Percentiles rank a stretch among this genome's conserved stretches.
Conservation (phyloP, 345 rosid genomes). For the Euphorbia pulcherrima region DNA sequence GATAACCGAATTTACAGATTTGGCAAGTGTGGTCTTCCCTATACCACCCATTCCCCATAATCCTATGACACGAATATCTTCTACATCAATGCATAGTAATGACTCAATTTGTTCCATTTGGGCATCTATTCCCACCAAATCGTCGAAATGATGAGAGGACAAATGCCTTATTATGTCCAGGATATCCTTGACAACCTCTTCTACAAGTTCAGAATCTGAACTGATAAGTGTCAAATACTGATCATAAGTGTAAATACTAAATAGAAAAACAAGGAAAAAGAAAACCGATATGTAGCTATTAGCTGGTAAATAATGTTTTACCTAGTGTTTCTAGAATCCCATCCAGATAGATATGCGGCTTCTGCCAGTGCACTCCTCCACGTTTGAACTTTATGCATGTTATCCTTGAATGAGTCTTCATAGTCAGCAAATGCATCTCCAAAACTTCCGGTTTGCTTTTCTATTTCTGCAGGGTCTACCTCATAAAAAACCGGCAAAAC, state of each 20-base stretch:
- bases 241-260: background rate
- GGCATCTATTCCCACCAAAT: background rate
- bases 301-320: background rate
- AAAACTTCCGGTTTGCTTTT: background rate
- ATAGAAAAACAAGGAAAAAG: background rate
- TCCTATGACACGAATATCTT: background rate
- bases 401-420: constrained; percentile 1
- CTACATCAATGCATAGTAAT: background rate
- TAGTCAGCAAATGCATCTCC: background rate
- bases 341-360: background rate
- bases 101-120: background rate
- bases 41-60: constrained; percentile 14
- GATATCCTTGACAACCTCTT: background rate
- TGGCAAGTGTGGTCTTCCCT: constrained; percentile 1
- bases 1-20: background rate
- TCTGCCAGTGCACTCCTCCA: constrained; percentile 2
- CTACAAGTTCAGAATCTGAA: background rate
- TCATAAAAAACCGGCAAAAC: background rate
- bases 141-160: background rate
- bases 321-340: background rate
- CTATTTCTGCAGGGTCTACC: background rate
- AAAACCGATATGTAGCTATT: no score
- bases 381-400: background rate
- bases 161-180: background rate
- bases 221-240: background rate